Evolutionary conservation across 495 filamentous ascomycete species (phyloP).

Genomic region (Lentithecium fluviatile): DNA sequence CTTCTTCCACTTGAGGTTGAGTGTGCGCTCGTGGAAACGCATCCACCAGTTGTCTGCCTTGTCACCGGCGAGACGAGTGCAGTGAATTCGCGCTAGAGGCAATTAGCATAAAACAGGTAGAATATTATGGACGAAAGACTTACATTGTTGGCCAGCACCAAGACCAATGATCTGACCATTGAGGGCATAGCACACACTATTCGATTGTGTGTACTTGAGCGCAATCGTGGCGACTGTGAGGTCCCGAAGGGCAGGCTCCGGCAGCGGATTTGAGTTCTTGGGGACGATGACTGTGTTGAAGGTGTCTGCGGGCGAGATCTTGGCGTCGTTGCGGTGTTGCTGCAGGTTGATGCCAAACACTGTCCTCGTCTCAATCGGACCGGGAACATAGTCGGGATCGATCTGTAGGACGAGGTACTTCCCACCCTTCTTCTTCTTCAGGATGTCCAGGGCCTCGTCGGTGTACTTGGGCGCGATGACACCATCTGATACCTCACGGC

Average conservation of each 20-base stretch:
- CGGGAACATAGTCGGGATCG: constrained; percentile 79
- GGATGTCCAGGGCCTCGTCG: constrained; percentile 79
- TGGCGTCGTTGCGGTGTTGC: constrained; percentile 88
- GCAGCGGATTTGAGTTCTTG: constrained; percentile 68
- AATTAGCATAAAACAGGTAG: neutral
- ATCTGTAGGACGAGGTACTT: constrained; percentile 96
- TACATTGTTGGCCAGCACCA: constrained; percentile 90
- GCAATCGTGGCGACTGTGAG: constrained; percentile 94
- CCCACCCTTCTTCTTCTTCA: constrained; percentile 97
- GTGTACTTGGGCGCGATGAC: constrained; percentile 88
- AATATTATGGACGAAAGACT: neutral
- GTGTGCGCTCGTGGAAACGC: constrained; percentile 84
- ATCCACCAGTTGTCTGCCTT: constrained; percentile 99
- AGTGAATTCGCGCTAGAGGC: constrained; percentile 73
- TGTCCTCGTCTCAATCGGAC: constrained; percentile 71
- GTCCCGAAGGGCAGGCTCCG: constrained; percentile 81
- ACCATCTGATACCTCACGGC: constrained; percentile 94
- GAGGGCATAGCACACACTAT: constrained; percentile 96
- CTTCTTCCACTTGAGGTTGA: constrained; percentile 92
- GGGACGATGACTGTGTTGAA: constrained; percentile 83
- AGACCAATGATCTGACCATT: constrained; percentile 93
- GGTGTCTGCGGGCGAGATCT: constrained; percentile 75
- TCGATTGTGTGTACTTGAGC: constrained; percentile 96
- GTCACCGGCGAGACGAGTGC: constrained; percentile 95
- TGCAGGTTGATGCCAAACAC: constrained; percentile 83